Percentiles rank a stretch among this genome's conserved stretches.
These are phyloP conservation scores for Helianthus annuus DNA, from an alignment of 129 eudicot species.

Conservation along the genomic window DNA sequence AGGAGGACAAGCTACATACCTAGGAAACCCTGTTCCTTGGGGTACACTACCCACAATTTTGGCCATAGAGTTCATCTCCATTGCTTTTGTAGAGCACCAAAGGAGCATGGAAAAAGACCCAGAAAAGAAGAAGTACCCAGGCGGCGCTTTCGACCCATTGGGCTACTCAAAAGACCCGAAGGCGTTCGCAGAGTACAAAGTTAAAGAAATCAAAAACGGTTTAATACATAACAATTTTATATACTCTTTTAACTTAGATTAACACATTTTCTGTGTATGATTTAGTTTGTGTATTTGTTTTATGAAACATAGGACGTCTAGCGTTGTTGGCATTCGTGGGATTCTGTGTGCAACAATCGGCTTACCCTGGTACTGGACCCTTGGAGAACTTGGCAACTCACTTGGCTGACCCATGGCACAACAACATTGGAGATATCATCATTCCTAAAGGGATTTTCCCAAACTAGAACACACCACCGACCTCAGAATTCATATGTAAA, in stretches of 20 bases:
- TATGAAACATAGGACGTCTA: slow-evolving; percentile 65
- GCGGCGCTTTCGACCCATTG: slow-evolving; percentile 97
- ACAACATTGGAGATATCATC: slow-evolving; percentile 85
- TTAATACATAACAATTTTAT: neutral
- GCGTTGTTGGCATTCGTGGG: slow-evolving; percentile 98
- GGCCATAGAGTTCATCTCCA: slow-evolving; percentile 83
- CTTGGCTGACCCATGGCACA: slow-evolving; percentile 99
- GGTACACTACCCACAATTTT: slow-evolving; percentile 96
- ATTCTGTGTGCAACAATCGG: slow-evolving; percentile 91
- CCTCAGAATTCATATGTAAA: slow-evolving; percentile 35
- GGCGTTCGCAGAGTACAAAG: slow-evolving; percentile 70
- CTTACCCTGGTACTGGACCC: slow-evolving; percentile 98
- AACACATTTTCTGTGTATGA: neutral
- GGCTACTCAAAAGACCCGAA: slow-evolving; percentile 98
- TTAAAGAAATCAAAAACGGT: slow-evolving; percentile 97
- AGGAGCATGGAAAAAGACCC: slow-evolving; percentile 93
- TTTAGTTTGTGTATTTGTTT: neutral
- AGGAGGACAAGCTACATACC: slow-evolving; percentile 91
- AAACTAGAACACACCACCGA: slow-evolving; percentile 19
- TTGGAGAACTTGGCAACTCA: slow-evolving; percentile 98
- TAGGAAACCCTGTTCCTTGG: slow-evolving; percentile 99
- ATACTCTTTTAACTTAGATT: neutral
- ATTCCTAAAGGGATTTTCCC: slow-evolving; percentile 68
- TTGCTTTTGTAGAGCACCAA: slow-evolving; percentile 96
- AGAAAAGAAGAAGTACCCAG: slow-evolving; percentile 97